These are phyloP conservation scores for Lodderomyces elongisporus DNA, from an alignment of 1,139 yeast genomes.

Conservation along the genomic window DNA sequence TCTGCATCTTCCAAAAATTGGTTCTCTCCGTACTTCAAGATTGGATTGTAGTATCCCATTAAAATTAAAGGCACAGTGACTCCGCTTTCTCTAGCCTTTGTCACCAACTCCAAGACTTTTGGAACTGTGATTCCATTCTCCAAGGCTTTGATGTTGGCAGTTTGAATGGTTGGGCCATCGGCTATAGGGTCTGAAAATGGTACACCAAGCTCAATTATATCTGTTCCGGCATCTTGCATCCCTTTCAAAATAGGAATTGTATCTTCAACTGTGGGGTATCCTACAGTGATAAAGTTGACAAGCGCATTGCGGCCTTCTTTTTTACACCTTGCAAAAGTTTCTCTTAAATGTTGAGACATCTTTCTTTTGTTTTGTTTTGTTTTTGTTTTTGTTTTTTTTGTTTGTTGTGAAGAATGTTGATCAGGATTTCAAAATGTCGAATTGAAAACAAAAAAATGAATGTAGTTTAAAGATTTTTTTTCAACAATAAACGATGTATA, in stretches of 20 bases:
- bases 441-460: no score
- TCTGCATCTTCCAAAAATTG: conserved; percentile 71
- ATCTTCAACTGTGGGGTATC: conserved; percentile 82
- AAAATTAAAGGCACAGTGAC: conserved; percentile 82
- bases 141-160: conserved; percentile 73
- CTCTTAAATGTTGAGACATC: conserved; percentile 66
- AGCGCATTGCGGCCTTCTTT: conserved; percentile 79
- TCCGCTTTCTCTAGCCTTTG: conserved; percentile 84
- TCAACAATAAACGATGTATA: no score
- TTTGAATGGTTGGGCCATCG: conserved; percentile 96
- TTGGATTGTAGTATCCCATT: conserved; percentile 98
- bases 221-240: conserved; percentile 93
- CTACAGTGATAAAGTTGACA: conserved; percentile 91
- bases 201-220: conserved; percentile 87
- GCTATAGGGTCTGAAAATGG: conserved; percentile 99
- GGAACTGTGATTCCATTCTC: conserved; percentile 74
- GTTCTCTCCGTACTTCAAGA: conserved; percentile 84
- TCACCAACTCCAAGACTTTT: conserved; percentile 64
- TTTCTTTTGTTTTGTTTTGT: no score
- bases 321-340: conserved; percentile 68
- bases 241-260: conserved; percentile 83
- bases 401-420: not conserved
- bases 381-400: no score
- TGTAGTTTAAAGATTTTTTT: no score
- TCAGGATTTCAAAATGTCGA: no score